These are phyloP conservation scores for Aurifilum marmelostoma DNA, from an alignment of 2,329 filamentous ascomycete species.

Conservation along the genomic window DNA sequence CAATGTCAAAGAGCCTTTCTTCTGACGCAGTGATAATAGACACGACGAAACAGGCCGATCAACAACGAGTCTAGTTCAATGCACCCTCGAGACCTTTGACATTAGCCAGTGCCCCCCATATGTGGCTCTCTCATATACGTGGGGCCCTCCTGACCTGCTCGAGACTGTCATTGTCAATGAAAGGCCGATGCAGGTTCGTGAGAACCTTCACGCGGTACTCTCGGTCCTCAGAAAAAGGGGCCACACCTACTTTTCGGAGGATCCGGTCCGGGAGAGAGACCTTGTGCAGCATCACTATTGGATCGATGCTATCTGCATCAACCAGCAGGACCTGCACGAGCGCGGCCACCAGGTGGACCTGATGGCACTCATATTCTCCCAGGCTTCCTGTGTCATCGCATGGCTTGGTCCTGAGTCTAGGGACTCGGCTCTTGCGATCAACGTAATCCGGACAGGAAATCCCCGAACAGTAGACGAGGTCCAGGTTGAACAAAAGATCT, in stretches of 20 bases:
- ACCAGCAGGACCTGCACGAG: constrained; percentile 28
- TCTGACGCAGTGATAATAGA: background rate
- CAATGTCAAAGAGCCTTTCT: background rate
- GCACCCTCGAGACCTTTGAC: constrained; percentile 28
- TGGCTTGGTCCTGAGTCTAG: constrained; percentile 12
- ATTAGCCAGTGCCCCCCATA: constrained; percentile 33
- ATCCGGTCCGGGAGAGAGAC: constrained; percentile 10
- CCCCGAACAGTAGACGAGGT: background rate
- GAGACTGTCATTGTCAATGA: constrained; percentile 23
- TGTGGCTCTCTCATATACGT: constrained; percentile 35
- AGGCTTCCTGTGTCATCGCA: constrained; percentile 15
- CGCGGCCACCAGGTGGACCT: constrained; percentile 31
- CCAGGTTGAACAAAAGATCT: background rate
- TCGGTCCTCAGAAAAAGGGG: constrained; percentile 15
- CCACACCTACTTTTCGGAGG: constrained; percentile 20
- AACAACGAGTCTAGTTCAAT: background rate
- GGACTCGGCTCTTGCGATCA: constrained; percentile 11
- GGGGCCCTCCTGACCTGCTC: constrained; percentile 29
- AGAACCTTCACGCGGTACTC: constrained; percentile 28
- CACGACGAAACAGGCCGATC: background rate
- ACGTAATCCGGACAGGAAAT: constrained; percentile 6
- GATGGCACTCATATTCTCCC: constrained; percentile 24
- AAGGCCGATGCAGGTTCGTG: constrained; percentile 24
- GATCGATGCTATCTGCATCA: constrained; percentile 31
- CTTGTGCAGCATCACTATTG: constrained; percentile 23